Percentiles rank a stretch among this genome's conserved stretches.
These are phyloP conservation scores for Microdochium nivale DNA, from an alignment of 2,329 filamentous ascomycete species.

Conservation along the genomic window DNA sequence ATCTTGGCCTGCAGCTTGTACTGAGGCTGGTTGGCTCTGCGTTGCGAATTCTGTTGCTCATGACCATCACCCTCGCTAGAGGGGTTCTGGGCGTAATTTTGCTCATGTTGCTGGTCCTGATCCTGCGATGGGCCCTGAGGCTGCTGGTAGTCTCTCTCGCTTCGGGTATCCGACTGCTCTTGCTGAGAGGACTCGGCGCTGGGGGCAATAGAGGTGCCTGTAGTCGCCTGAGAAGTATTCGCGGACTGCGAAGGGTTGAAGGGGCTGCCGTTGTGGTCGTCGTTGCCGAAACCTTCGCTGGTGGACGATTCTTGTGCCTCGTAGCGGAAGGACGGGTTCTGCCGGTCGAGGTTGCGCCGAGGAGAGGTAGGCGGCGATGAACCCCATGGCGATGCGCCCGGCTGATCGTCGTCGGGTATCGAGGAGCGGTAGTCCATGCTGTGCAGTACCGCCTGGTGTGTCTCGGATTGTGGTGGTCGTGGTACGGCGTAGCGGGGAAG, in stretches of 20 bases:
- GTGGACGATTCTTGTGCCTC: slow-evolving; percentile 26
- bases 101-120: slow-evolving; percentile 8
- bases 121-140: slow-evolving; percentile 13
- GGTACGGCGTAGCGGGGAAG: background rate
- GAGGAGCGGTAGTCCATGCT: slow-evolving; percentile 52
- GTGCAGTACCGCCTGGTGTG: background rate
- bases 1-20: slow-evolving; percentile 93
- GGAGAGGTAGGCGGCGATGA: slow-evolving; percentile 44
- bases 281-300: slow-evolving; percentile 31
- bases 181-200: slow-evolving; percentile 14
- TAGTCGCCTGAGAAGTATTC: slow-evolving; percentile 10
- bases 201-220: slow-evolving; percentile 2
- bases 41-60: slow-evolving; percentile 40
- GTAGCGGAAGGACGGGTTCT: slow-evolving; percentile 36
- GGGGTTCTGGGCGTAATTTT: background rate
- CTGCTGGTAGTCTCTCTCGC: slow-evolving; percentile 11
- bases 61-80: slow-evolving; percentile 1
- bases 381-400: slow-evolving; percentile 48
- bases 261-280: slow-evolving; percentile 26
- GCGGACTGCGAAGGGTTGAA: slow-evolving; percentile 26
- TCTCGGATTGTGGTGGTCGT: background rate
- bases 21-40: slow-evolving; percentile 51
- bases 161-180: slow-evolving; percentile 1
- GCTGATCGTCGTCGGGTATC: slow-evolving; percentile 45
- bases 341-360: slow-evolving; percentile 24